A percentile compares a stretch with the other conserved stretches of the same genome.
These are phyloP conservation scores for Cymbopogon flexuosus DNA, from an alignment of 202 grass and related monocot species.

Conservation along the genomic window DNA sequence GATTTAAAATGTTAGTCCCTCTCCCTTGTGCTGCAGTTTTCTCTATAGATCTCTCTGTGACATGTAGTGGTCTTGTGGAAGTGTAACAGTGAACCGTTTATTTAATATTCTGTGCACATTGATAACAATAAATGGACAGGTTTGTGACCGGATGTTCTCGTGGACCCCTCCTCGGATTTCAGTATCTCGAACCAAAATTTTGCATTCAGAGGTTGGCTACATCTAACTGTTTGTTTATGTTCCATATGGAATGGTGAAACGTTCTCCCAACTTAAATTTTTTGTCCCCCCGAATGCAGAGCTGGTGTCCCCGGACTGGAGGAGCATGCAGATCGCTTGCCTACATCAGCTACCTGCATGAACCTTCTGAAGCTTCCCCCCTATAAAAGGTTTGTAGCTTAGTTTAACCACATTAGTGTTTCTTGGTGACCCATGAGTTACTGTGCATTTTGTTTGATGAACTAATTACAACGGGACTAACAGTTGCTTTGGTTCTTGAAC, in stretches of 20 bases:
- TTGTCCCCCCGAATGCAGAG: conserved; percentile 17
- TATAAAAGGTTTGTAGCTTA: conserved; percentile 60
- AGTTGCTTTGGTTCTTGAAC: conserved; percentile 27
- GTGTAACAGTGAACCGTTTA: not conserved
- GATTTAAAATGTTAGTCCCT: not conserved
- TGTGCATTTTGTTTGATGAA: not conserved
- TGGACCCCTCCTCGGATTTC: conserved; percentile 93
- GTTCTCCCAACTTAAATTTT: not conserved
- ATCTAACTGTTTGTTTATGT: not conserved
- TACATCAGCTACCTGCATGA: conserved; percentile 97
- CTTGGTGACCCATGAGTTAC: not conserved
- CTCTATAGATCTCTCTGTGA: not conserved
- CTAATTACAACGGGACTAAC: conserved; percentile 13
- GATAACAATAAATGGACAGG: conserved; percentile 42
- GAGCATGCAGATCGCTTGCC: conserved; percentile 81
- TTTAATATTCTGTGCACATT: not conserved
- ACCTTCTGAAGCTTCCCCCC: conserved; percentile 91
- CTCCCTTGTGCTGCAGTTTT: not conserved
- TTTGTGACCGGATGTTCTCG: conserved; percentile 99
- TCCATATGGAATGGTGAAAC: conserved; percentile 8
- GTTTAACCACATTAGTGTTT: not conserved
- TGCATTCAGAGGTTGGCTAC: conserved; percentile 84
- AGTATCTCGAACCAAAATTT: conserved; percentile 96
- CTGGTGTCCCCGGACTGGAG: conserved; percentile 50
- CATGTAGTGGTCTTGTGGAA: not conserved